Evolutionary conservation across 2,329 filamentous ascomycete species (phyloP).

Genomic region (Trichoderma oligosporum): DNA sequence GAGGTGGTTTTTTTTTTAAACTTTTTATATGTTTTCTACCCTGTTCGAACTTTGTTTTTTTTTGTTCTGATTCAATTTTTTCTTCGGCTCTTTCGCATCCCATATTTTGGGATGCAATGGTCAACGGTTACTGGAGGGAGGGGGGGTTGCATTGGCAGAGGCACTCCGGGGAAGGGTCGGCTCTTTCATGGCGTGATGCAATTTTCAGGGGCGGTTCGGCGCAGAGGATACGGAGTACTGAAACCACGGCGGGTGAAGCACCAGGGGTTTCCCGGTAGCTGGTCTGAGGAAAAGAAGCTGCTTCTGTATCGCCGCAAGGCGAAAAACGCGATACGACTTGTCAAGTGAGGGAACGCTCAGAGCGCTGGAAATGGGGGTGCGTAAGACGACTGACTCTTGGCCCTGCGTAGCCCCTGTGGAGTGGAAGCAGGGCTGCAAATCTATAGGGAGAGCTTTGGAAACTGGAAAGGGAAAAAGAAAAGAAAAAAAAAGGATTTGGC

Average conservation of each 20-base stretch:
- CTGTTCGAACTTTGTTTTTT: conserved; percentile 14
- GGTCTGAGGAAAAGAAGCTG: conserved; percentile 20
- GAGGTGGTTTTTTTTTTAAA: conserved; percentile 14
- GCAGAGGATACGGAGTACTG: conserved; percentile 21
- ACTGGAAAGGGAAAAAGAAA: conserved; percentile 5
- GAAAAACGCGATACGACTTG: conserved; percentile 18
- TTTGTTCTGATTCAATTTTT: conserved; percentile 6
- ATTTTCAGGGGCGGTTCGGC: conserved; percentile 20
- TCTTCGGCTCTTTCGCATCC: conserved; percentile 17
- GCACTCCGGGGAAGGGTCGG: conserved; percentile 16
- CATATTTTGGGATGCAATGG: conserved; percentile 4
- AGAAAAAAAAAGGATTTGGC: conserved; percentile 5
- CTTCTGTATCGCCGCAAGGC: conserved; percentile 20
- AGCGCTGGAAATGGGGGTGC: conserved; percentile 10
- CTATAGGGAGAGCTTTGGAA: neutral
- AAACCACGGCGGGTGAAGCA: conserved; percentile 19
- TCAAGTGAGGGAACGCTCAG: conserved; percentile 15
- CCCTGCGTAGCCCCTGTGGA: neutral
- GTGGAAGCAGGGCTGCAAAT: neutral
- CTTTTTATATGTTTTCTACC: conserved; percentile 7
- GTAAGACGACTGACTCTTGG: conserved; percentile 2
- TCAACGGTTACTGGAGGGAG: conserved; percentile 14
- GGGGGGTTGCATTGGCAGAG: conserved; percentile 18
- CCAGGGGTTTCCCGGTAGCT: conserved; percentile 18
- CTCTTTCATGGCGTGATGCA: conserved; percentile 22